A percentile compares a stretch with the other conserved stretches of the same genome.
phyloP scores from a whole-genome alignment of 257 asterid genomes.

The Misopates orontium region DNA sequence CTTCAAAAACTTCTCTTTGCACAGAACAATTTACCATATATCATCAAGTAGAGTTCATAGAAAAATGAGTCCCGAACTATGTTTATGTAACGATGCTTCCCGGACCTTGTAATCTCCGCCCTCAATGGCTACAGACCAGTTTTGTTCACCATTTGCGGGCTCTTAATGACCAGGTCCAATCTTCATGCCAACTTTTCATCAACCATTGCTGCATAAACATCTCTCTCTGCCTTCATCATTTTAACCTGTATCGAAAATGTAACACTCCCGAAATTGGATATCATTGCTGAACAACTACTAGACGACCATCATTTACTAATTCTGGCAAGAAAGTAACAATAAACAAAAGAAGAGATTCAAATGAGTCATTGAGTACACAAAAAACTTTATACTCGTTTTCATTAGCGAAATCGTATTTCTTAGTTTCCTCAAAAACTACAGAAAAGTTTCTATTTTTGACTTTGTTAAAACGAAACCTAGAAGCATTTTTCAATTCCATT shows the following conservation, averaged over 20 bases:
- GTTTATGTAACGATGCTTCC: conserved; percentile 46
- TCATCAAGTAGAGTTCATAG: background rate
- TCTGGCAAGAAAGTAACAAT: too few species aligned
- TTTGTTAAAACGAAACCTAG: too few species aligned
- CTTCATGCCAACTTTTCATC: conserved; percentile 84
- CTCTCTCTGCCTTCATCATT: conserved; percentile 81
- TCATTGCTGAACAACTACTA: too few species aligned
- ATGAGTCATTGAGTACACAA: too few species aligned
- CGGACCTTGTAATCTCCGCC: conserved; percentile 80
- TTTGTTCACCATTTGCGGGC: conserved; percentile 47
- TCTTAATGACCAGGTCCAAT: conserved; percentile 91
- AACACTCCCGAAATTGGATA: conserved; percentile 12
- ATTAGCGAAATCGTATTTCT: too few species aligned
- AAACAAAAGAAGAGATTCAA: too few species aligned
- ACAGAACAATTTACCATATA: background rate
- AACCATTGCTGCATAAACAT: conserved; percentile 82
- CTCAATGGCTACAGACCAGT: conserved; percentile 70
- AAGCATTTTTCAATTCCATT: too few species aligned
- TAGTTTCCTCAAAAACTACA: too few species aligned
- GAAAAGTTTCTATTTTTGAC: too few species aligned
- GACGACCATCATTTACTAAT: too few species aligned
- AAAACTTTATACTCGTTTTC: too few species aligned
- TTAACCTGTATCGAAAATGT: conserved; percentile 44
- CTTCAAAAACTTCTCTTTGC: background rate
- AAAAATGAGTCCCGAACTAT: conserved; percentile 2